Evolutionary conservation across 169 alveolate genomes (phyloP).

Genomic region (Eimeria praecox): DNA sequence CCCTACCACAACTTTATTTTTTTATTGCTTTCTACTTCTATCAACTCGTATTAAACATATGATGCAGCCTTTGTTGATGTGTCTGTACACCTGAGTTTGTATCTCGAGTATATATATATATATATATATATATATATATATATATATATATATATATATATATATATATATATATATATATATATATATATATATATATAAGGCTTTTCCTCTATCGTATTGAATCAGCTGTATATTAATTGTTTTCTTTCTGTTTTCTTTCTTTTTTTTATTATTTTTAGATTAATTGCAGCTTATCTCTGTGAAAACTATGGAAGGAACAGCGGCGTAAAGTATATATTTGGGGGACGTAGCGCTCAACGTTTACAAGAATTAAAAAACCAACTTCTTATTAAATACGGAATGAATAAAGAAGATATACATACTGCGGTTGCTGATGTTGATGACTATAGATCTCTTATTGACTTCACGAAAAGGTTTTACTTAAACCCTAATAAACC

Average conservation of each 20-base stretch:
- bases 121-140: too few relatives aligned
- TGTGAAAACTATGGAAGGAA: neutral
- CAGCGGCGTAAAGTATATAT: neutral
- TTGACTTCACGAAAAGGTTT: slow-evolving; percentile 1
- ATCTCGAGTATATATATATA: neutral
- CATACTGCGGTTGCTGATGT: slow-evolving; percentile 34
- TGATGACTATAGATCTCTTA: neutral
- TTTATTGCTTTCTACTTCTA: too few relatives aligned
- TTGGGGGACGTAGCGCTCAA: neutral
- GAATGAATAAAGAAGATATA: neutral
- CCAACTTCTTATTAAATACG: neutral
- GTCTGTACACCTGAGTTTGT: too few relatives aligned
- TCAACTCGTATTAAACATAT: too few relatives aligned
- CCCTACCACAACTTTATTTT: too few relatives aligned
- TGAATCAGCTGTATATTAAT: too few relatives aligned
- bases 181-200: too few relatives aligned
- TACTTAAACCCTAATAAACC: slow-evolving; percentile 40
- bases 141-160: too few relatives aligned
- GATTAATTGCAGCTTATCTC: neutral
- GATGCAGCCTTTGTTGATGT: too few relatives aligned
- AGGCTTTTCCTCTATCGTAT: neutral
- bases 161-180: too few relatives aligned
- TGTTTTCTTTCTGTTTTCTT: too few relatives aligned
- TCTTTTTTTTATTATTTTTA: neutral
- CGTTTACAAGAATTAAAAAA: neutral